Base-by-base conservation (phyloP, 2,329 filamentous ascomycete genomes). In the Plenodomus lindquistii region DNA sequence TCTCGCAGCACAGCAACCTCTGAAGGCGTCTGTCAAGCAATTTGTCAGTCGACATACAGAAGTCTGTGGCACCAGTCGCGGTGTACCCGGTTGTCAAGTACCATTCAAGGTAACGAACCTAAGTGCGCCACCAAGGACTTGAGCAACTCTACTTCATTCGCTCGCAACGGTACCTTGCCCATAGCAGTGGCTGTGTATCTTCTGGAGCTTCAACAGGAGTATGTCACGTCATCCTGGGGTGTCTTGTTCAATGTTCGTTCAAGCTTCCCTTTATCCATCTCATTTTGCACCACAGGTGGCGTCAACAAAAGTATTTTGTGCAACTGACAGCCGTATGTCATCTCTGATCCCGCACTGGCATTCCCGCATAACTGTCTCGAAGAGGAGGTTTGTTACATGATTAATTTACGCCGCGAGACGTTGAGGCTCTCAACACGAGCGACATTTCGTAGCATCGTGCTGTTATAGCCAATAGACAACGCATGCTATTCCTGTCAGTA, bases 91-190 rank as follows among this genome's bases (percentile, higher is more conserved):
- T 35, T 40, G 38, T 34, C 27, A 35, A 39, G 19, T 24, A 31
- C 22, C 44, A 36, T 39, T 34, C n/a, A 42, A 29, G 24, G 46
- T 50, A 48, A 50, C 52, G 19, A 22, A 20, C 18, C 29, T 17
- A 22, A 31, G 22, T 31, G 21, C 38, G 18, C 41, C 19, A 24
- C 36, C 41, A 22, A 20, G 37, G 20, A 42, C 40, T 42, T 54
- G 52, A 48, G 44, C 52, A 20, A 62, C 53, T 37, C 48, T 31
- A 36, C 18, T 48, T 39, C 41, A 58, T 56, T 44, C 27, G 37
- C 18, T 55, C 46, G 61, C 54, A 57, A 66, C 57, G 40, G 40
- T 46, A 48, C 57, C 45, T 56, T 57, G 10, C 57, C 52, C 38
- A 44, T 36, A 54, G 37, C 19, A 54, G 46, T 27, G 24, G 27